Conservation (phyloP, 2,329 filamentous ascomycete species). For the Phyllosticta paracitricarpa region DNA sequence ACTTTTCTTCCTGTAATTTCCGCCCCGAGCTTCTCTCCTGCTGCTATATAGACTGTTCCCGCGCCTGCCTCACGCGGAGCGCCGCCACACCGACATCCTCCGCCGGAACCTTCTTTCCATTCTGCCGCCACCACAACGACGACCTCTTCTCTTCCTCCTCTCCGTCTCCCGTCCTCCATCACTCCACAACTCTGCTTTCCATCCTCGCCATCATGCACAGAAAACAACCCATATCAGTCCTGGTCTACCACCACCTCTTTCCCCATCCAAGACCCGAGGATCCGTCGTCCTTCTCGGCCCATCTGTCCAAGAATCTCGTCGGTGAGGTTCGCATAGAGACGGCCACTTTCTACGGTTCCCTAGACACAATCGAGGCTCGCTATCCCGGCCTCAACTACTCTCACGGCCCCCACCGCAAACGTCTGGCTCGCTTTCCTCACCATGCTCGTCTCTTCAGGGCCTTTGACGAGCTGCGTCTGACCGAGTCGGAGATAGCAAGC, state of each 20-base stretch:
- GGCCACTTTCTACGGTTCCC: slow-evolving; percentile 66
- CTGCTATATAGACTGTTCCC: neutral
- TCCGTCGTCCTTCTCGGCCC: slow-evolving; percentile 59
- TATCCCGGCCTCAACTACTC: slow-evolving; percentile 76
- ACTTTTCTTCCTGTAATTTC: slow-evolving; percentile 4
- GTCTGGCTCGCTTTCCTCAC: slow-evolving; percentile 68
- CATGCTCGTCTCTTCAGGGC: slow-evolving; percentile 67
- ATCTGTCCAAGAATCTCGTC: slow-evolving; percentile 62
- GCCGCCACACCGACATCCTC: neutral
- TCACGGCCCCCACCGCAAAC: slow-evolving; percentile 61
- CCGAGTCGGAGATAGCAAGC: slow-evolving; percentile 56
- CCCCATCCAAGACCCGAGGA: slow-evolving; percentile 58
- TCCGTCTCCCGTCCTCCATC: neutral
- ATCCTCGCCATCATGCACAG: slow-evolving; percentile 52
- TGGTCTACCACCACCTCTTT: slow-evolving; percentile 67
- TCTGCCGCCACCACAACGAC: neutral
- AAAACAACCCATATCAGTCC: slow-evolving; percentile 55
- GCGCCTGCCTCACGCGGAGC: slow-evolving; percentile 1
- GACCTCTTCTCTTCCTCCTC: neutral
- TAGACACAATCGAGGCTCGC: slow-evolving; percentile 70
- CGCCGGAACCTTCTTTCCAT: neutral
- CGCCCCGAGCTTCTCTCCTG: slow-evolving; percentile 1
- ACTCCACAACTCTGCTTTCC: neutral
- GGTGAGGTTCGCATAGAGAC: slow-evolving; percentile 72
- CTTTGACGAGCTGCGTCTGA: slow-evolving; percentile 61